Evolutionary conservation across 495 filamentous ascomycete species (phyloP).

Genomic region (Aspergillus nidulans): DNA sequence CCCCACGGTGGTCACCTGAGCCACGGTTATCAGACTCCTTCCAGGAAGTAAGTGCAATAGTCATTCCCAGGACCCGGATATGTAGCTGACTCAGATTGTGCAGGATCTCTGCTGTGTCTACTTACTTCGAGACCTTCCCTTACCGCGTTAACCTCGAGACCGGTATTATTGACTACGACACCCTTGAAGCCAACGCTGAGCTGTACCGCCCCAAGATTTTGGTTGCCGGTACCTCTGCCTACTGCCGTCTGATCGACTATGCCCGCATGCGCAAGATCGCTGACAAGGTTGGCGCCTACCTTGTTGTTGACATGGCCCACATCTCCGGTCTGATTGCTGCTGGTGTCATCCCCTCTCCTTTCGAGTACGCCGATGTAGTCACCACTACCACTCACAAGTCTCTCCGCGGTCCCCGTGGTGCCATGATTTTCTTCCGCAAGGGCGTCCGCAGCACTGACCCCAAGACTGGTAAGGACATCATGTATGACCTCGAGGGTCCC

Average conservation of each 20-base stretch:
- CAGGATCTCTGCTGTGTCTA: constrained; percentile 88
- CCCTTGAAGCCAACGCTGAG: constrained; percentile 83
- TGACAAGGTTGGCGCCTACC: constrained; percentile 89
- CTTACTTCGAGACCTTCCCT: constrained; percentile 93
- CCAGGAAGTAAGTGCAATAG: constrained; percentile 64
- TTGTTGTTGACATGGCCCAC: constrained; percentile 97
- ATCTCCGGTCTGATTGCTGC: constrained; percentile 95
- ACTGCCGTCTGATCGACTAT: constrained; percentile 98
- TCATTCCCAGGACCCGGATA: background rate
- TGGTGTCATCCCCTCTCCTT: constrained; percentile 91
- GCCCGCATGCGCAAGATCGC: constrained; percentile 93
- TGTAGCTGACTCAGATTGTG: background rate
- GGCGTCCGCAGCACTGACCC: constrained; percentile 82
- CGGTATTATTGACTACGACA: constrained; percentile 96
- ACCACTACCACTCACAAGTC: constrained; percentile 99
- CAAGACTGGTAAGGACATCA: constrained; percentile 83
- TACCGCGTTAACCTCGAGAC: constrained; percentile 89
- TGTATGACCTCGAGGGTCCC: constrained; percentile 90
- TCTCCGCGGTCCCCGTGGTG: constrained; percentile 93
- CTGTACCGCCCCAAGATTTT: constrained; percentile 95
- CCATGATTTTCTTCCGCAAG: constrained; percentile 99
- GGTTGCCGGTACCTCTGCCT: constrained; percentile 96
- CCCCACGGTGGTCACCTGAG: constrained; percentile 97
- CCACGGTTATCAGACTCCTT: constrained; percentile 95
- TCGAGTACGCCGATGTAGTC: constrained; percentile 91